A percentile compares a stretch with the other conserved stretches of the same genome.
phyloP scores from a whole-genome alignment of 2,329 filamentous ascomycete genomes.

The Simplicillium aogashimaense region DNA sequence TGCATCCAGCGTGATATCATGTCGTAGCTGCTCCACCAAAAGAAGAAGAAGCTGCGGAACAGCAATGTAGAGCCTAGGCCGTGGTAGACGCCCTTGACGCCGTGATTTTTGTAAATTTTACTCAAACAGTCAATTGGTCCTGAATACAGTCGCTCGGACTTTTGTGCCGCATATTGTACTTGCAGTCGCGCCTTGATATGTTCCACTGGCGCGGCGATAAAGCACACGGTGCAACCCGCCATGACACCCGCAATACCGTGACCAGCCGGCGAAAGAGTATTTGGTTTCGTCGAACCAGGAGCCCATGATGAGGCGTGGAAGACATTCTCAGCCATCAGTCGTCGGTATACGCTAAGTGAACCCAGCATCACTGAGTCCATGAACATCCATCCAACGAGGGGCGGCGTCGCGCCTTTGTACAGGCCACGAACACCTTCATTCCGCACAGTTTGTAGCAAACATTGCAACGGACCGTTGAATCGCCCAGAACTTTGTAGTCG shows the following conservation, averaged over 20 bases:
- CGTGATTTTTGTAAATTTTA: slow-evolving; percentile 64
- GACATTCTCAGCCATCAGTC: slow-evolving; percentile 69
- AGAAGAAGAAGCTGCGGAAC: slow-evolving; percentile 92
- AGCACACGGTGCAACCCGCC: slow-evolving; percentile 81
- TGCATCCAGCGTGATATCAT: slow-evolving; percentile 62
- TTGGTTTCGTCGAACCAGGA: slow-evolving; percentile 10
- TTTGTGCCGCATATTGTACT: slow-evolving; percentile 80
- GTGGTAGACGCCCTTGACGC: slow-evolving; percentile 72
- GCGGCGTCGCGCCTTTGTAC: slow-evolving; percentile 91
- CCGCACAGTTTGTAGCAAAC: slow-evolving; percentile 71
- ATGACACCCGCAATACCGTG: slow-evolving; percentile 82
- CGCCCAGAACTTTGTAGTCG: slow-evolving; percentile 76
- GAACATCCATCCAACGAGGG: slow-evolving; percentile 94
- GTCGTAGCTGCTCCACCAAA: slow-evolving; percentile 97
- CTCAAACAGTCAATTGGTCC: slow-evolving; percentile 77
- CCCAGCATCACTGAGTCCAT: slow-evolving; percentile 93
- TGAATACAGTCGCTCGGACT: slow-evolving; percentile 67
- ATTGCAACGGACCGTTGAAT: slow-evolving; percentile 81
- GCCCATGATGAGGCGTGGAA: slow-evolving; percentile 44
- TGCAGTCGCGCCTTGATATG: slow-evolving; percentile 92
- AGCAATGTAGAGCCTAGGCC: slow-evolving; percentile 77
- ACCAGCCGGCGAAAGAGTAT: slow-evolving; percentile 61
- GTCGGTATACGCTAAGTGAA: slow-evolving; percentile 81
- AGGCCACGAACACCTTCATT: slow-evolving; percentile 78
- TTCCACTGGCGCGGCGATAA: slow-evolving; percentile 88